Evolutionary conservation across 2,329 filamentous ascomycete genomes (phyloP).

Genomic region (Scedosporium dehoogii): DNA sequence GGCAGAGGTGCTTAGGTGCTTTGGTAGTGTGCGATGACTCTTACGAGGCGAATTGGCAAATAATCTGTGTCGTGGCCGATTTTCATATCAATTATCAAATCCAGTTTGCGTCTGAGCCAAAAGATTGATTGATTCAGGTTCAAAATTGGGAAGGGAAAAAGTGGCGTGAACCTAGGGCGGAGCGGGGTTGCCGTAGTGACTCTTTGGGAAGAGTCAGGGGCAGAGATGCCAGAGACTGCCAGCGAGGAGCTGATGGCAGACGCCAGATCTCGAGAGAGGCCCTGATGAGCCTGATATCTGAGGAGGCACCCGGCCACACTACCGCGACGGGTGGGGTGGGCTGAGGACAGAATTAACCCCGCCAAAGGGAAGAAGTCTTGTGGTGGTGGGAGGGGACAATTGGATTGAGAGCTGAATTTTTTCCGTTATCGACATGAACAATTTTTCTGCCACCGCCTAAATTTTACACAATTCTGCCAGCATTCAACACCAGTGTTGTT

Average conservation of each 20-base stretch:
- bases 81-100: not conserved
- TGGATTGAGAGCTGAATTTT: too few species aligned
- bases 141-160: not conserved
- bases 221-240: not conserved
- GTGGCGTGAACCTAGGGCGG: conserved; percentile 5
- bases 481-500: not conserved
- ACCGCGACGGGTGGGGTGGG: not conserved
- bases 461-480: not conserved
- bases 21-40: not conserved
- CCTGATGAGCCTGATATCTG: not conserved
- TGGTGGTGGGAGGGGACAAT: too few species aligned
- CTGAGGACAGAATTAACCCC: not conserved
- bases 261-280: not conserved
- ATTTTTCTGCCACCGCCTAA: conserved; percentile 7
- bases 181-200: conserved; percentile 5
- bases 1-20: not conserved
- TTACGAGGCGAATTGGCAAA: not conserved
- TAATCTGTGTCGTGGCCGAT: conserved; percentile 1
- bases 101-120: not conserved
- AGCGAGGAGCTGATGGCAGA: not conserved
- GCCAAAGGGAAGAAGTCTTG: not conserved
- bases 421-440: not conserved
- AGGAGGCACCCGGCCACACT: too few species aligned
- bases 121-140: not conserved
- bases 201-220: not conserved